Base-by-base conservation (phyloP, 164 flowering plant genomes). In the Annona cherimola region DNA sequence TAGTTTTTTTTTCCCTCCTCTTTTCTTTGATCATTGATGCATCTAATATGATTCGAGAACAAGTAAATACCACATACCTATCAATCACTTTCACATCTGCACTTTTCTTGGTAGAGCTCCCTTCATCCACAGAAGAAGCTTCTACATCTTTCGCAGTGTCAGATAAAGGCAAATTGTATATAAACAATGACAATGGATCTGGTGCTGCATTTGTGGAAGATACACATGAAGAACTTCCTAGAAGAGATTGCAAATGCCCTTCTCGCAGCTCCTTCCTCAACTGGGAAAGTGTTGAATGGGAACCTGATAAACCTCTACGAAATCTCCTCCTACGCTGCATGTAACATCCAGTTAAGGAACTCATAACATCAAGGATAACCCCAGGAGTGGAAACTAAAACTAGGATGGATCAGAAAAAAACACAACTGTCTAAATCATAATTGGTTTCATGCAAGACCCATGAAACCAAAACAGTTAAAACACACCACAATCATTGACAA, bases 131-230 rank as follows among this genome's bases (percentile, higher is more conserved):
- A 68, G 83, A 74, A 55, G 77, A 85, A 75, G 88, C 74, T 68
- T 86, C 83, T 39, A 45, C 73, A 74, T 66, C 79, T 64, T 66
- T 61, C 64, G 80, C 73, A 61, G 88, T 90, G 68, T 90, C 90
- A 68, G 68, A 79, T 83, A 87, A 76, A 9, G 98, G 97, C 81
- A 86, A 20, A 73, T 72, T 79, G 78, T 76, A 84, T 67, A 91
- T 88, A 79, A 91, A 90, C 46, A 97, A 93, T 39, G 96, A 90
- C 73, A 94, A 73, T 40, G 98, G 98, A 83, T 94, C 98, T 35
- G 98, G 83, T 19, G 84, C 90, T 8, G 85, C 77, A 82, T 76
- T 90, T 66, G 88, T 81, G 43, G 96, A 85, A 20, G 94, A 79
- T 62, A 76, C 35, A 79, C 81, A 81, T 2, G 96, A 84, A 69